Base-by-base conservation (phyloP, 2,329 filamentous ascomycete species). In the Epichloe baconii region DNA sequence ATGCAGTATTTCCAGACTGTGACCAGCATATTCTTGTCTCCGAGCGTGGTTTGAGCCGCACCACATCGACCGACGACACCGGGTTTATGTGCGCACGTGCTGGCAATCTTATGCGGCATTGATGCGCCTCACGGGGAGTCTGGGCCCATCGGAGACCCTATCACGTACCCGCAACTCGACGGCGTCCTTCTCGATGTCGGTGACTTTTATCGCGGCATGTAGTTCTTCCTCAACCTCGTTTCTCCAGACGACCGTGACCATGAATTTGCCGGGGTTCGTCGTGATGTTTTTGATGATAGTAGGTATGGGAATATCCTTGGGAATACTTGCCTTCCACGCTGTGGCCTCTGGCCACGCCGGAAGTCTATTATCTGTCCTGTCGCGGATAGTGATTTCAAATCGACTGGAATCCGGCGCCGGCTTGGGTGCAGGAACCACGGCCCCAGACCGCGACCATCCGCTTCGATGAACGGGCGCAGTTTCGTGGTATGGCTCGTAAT, bases 291-390 rank as follows among this genome's bases (percentile, higher is more conserved):
- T 50, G 21, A 49, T 49, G 10, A 49, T 14, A 3, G 7, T 19
- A 1, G 47, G 17, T 10, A 43, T 35, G 14, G 26, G 2, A 12
- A 14, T 8, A 2, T n/a, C 15, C 19, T 37, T 49, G 8, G 15
- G n/a, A 15, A 49, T 44, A 34, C 40, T 44, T 11, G 47, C 47
- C 31, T n/a, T 26, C 47, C 47, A 49, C 26, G 12, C 14, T n/a
- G 26, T 44, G 47, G 36, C 42, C 3, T 50, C 42, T 3, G 34
- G 34, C 34, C 31, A 34, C 6, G 42, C 48, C 10, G 48, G 48
- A 5, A 50, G 41, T 21, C 48, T n/a, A 31, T 50, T 50, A 10
- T 49, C 47, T 3, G 47, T 49, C 34, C 26, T 36, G 40, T 49
- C 47, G 17, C 38, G 38, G 11, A 49, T 19, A 5, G n/a, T 37